Base-by-base conservation (phyloP, 2,329 filamentous ascomycete genomes). In the Colletotrichum agaves region DNA sequence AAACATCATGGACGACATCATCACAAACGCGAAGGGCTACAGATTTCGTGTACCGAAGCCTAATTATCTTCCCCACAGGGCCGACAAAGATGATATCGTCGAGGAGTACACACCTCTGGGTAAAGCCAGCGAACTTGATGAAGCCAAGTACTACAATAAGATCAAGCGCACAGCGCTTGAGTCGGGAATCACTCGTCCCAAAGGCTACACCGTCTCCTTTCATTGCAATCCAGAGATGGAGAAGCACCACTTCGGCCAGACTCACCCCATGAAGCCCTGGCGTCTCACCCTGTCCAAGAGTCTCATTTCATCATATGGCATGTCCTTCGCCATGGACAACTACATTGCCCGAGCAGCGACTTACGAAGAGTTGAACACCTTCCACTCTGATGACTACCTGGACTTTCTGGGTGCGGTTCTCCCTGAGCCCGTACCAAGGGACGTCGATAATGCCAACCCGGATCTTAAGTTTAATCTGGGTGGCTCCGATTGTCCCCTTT, bases 251-350 rank as follows among this genome's bases (percentile, higher is more conserved):
- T 99, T 99, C 78, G 96, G 96, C 72, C 91, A 93, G 81, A 94
- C 93, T 10, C 96, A 99, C 83, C 96, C 96, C 19, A 99, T 99
- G 96, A 99, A 99, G 79, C 96, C 96, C 67, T 98, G 96, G 95
- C 93, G 96, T 39, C 83, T 99, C 71, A 98, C 94, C 15, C 86
- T 99, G 62, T 97, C 96, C 63, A 98, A 99, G 79, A 93, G 96
- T 74, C 88, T 99, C 52, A 93, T 99, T 71, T 91, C 97, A 76
- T 92, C 93, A 1, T 98, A 98, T 78, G 96, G 96, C 72, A 93
- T 99, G 87, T 94, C 97, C 74, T 92, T 95, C 75, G 94, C 93
- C 70, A 98, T 99, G 96, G 94, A 98, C 80, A 91, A 95, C 71
- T 98, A 97, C 80, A 87, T 93, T 58, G 88, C 95, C 23, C 89